Conservation (phyloP, 495 filamentous ascomycete genomes). For the Lophiotrema nucula region DNA sequence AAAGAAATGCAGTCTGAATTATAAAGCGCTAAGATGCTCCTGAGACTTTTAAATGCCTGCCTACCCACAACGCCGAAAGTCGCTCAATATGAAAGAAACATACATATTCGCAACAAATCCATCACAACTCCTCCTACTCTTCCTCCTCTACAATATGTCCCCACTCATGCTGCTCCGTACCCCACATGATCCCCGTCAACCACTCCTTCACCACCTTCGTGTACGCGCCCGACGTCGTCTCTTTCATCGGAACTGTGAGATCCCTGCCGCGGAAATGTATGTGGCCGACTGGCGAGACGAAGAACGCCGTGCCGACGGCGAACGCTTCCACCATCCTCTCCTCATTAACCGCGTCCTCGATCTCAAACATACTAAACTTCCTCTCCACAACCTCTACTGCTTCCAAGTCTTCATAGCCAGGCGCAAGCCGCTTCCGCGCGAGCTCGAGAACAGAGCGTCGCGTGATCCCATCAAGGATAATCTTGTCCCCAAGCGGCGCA, state of each 20-base stretch:
- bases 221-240: slow-evolving; percentile 60
- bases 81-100: not conserved
- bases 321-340: slow-evolving; percentile 82
- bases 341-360: slow-evolving; percentile 69
- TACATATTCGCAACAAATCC: not conserved
- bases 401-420: slow-evolving; percentile 46
- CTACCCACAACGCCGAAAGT: not conserved
- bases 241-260: slow-evolving; percentile 62
- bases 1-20: not conserved
- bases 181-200: slow-evolving; percentile 84
- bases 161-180: slow-evolving; percentile 77
- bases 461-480: slow-evolving; percentile 86
- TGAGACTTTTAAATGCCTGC: not conserved
- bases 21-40: not conserved
- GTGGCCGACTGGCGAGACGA: slow-evolving; percentile 69
- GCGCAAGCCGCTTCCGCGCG: slow-evolving; percentile 58
- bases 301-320: slow-evolving; percentile 85
- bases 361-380: slow-evolving; percentile 74
- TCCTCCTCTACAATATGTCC: slow-evolving; percentile 68
- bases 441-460: slow-evolving; percentile 72
- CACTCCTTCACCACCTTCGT: slow-evolving; percentile 71
- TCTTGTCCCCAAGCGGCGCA: slow-evolving; percentile 72
- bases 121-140: not conserved
- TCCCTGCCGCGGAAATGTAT: slow-evolving; percentile 73
- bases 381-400: slow-evolving; percentile 73